Percentiles rank a stretch among this genome's conserved stretches.
phyloP scores from a whole-genome alignment of 768 basidiomycete genomes.

The Trametes cinnabarina region DNA sequence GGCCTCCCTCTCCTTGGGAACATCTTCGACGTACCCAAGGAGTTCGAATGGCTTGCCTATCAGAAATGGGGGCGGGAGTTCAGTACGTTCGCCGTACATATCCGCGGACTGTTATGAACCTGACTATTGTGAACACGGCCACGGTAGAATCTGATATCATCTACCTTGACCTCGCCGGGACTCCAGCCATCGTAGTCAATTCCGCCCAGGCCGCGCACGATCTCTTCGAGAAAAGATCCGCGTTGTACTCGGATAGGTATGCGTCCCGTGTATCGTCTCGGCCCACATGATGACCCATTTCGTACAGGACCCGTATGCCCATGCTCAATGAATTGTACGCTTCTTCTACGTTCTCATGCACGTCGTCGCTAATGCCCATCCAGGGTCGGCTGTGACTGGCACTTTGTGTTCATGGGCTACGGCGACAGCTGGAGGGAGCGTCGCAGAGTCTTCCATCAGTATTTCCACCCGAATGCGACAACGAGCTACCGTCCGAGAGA shows the following conservation, averaged over 20 bases:
- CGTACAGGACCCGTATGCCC: slow-evolving; percentile 20
- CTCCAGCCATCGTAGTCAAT: slow-evolving; percentile 28
- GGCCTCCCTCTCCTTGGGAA: slow-evolving; percentile 26
- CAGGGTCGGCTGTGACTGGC: slow-evolving; percentile 45
- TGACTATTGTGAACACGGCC: background rate
- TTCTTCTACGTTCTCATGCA: background rate
- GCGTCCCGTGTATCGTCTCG: background rate
- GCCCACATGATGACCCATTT: background rate
- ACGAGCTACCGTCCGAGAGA: slow-evolving; percentile 33
- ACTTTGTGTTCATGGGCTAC: slow-evolving; percentile 41
- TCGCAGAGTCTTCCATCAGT: slow-evolving; percentile 40
- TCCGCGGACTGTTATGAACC: background rate
- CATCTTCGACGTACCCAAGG: slow-evolving; percentile 24
- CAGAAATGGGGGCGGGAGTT: slow-evolving; percentile 17
- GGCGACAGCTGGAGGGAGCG: slow-evolving; percentile 43
- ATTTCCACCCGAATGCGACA: slow-evolving; percentile 38
- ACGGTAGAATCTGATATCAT: slow-evolving; percentile 27
- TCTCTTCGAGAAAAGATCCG: slow-evolving; percentile 31
- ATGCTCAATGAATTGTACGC: slow-evolving; percentile 30
- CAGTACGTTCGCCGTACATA: slow-evolving; percentile 3
- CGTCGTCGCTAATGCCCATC: background rate
- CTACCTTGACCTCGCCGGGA: slow-evolving; percentile 25
- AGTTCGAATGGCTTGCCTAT: slow-evolving; percentile 23
- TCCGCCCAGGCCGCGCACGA: slow-evolving; percentile 29
- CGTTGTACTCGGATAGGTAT: slow-evolving; percentile 33